These are phyloP conservation scores for Didymosphaeria variabile DNA, from an alignment of 2,329 filamentous ascomycete genomes.

Conservation along the genomic window DNA sequence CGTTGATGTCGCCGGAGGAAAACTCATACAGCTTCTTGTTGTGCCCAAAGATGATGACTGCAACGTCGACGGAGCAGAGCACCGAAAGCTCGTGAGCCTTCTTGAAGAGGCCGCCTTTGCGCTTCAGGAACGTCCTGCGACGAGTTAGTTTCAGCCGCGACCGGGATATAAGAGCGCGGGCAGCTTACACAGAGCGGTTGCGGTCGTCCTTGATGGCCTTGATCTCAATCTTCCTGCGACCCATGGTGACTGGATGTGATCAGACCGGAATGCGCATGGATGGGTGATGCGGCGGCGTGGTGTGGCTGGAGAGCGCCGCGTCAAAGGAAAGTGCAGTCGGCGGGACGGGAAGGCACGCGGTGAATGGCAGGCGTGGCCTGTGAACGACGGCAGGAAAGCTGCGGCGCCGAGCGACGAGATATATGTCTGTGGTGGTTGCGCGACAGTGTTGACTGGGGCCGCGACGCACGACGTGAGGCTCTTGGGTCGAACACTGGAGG, in stretches of 20 bases:
- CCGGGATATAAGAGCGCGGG: not conserved
- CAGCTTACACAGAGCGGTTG: slow-evolving; percentile 92
- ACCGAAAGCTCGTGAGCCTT: slow-evolving; percentile 99
- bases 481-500: slow-evolving; percentile 31
- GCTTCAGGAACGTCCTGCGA: slow-evolving; percentile 93
- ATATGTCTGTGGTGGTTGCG: slow-evolving; percentile 38
- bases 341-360: slow-evolving; percentile 29
- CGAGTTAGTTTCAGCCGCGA: slow-evolving; percentile 31
- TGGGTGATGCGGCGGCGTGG: slow-evolving; percentile 19
- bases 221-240: slow-evolving; percentile 99
- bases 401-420: slow-evolving; percentile 31
- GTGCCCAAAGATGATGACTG: slow-evolving; percentile 97
- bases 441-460: slow-evolving; percentile 25
- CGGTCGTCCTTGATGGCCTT: slow-evolving; percentile 99
- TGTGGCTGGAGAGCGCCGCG: slow-evolving; percentile 34
- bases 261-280: slow-evolving; percentile 16
- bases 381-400: slow-evolving; percentile 32
- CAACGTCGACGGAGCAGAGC: slow-evolving; percentile 96
- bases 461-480: slow-evolving; percentile 33
- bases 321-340: slow-evolving; percentile 37
- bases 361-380: slow-evolving; percentile 37
- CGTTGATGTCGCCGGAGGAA: slow-evolving; percentile 91
- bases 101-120: slow-evolving; percentile 98
- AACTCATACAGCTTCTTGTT: slow-evolving; percentile 99
- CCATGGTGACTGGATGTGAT: slow-evolving; percentile 67